These are phyloP conservation scores for Metschnikowia aberdeeniae DNA, from an alignment of 805 yeast species.

Conservation along the genomic window DNA sequence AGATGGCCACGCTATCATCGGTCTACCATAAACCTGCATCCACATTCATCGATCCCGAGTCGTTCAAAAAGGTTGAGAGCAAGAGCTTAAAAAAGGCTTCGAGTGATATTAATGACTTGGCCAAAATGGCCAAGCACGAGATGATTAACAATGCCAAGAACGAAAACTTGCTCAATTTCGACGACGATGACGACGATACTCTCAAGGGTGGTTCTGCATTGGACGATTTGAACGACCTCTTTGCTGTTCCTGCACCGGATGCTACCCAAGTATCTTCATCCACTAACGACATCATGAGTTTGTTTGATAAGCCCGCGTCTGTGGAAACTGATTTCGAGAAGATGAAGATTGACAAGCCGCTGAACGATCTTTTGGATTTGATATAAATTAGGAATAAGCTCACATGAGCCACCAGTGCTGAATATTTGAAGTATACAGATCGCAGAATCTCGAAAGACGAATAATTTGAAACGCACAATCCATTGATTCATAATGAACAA, in stretches of 20 bases:
- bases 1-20: constrained; percentile 80
- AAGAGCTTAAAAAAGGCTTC: constrained; percentile 15
- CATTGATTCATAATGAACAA: too few species aligned
- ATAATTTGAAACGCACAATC: too few species aligned
- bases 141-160: constrained; percentile 59
- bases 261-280: constrained; percentile 12
- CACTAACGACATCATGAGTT: constrained; percentile 44
- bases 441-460: too few species aligned
- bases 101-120: constrained; percentile 67
- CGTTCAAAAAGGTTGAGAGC: constrained; percentile 16
- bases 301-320: constrained; percentile 29
- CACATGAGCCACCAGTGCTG: too few species aligned
- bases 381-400: constrained; percentile 18
- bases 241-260: constrained; percentile 36
- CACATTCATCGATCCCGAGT: constrained; percentile 47
- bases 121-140: constrained; percentile 72
- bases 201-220: constrained; percentile 39
- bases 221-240: constrained; percentile 74
- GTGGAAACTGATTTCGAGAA: constrained; percentile 10
- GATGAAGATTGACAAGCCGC: constrained; percentile 10
- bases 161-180: constrained; percentile 84
- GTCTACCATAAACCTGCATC: constrained; percentile 83
- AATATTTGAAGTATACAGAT: too few species aligned
- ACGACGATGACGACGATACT: constrained; percentile 44
- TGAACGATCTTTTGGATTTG: constrained; percentile 36